Evolutionary conservation across 2,329 filamentous ascomycete species (phyloP), one percentile per base, ranked within the genome.

Genomic region (Curvularia verruculosa): DNA sequence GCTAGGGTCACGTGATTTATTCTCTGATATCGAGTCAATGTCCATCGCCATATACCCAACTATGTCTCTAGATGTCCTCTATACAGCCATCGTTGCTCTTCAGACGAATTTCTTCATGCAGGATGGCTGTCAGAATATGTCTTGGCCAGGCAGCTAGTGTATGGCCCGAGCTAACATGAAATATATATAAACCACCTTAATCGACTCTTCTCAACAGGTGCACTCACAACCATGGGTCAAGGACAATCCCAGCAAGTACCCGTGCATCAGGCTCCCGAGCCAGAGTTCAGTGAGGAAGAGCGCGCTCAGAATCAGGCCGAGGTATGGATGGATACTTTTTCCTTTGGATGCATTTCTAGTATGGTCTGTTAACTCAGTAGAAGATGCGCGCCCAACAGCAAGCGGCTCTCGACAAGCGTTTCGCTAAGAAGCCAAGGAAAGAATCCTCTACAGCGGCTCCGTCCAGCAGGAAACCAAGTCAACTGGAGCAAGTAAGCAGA

Each of bases 311-410:
- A 58, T 26, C 66, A 69, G 53, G 67, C 62, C 12, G 71, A 74
- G 51, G 71, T 70, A 59, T 26, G 45, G 10, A 60, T 40, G 39
- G 9, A 2, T 19, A 4, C 3, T 15, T n/a, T 13, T 43, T 18
- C 19, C 6, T 34, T 43, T 2, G 9, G 10, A 7, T 8, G 5
- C n/a, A 3, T 23, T 5, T 10, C 23, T n/a, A 31, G 10, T 3
- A 15, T 31, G n/a, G n/a, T n/a, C n/a, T n/a, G 2, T 49, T 66
- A 37, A 67, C 46, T 44, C 7, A 3, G 13, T 5, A 10, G 1
- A 58, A 75, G 71, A 71, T 72, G 52, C 69, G 71, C n/a, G 67
- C 67, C 19, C 70, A 69, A 44, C 69, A 73, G 45, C 67, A 70
- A 12, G 67, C 63, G 18, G 69, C 70, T 10, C 64, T 68, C 1